phyloP scores from a whole-genome alignment of 192 early-diverging fungal genomes.

The Fimicolochytrium jonesii region DNA sequence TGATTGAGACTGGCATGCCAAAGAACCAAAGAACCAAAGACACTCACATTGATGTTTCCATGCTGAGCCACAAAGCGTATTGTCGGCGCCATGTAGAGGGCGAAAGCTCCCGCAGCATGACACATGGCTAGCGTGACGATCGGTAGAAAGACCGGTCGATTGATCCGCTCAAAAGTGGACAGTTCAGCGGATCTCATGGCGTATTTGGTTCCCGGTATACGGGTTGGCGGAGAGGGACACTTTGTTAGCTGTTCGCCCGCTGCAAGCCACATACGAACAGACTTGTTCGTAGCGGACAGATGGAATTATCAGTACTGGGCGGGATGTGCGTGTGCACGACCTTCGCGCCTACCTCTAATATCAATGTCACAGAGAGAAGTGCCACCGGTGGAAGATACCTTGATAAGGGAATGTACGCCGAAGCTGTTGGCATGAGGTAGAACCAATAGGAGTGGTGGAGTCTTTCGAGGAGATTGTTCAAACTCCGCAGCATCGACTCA shows the following conservation, averaged over 20 bases:
- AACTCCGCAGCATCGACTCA: slow-evolving; percentile 77
- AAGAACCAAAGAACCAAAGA: not conserved
- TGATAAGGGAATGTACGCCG: slow-evolving; percentile 79
- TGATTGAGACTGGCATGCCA: too few relatives aligned
- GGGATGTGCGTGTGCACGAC: too few relatives aligned
- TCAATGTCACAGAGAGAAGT: slow-evolving; percentile 66
- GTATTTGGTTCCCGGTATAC: not conserved
- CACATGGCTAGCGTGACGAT: slow-evolving; percentile 17
- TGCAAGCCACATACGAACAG: too few relatives aligned
- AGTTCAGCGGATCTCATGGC: not conserved
- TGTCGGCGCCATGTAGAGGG: slow-evolving; percentile 20
- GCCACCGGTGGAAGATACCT: slow-evolving; percentile 84
- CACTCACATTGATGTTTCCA: slow-evolving; percentile 15
- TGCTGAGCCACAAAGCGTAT: slow-evolving; percentile 7
- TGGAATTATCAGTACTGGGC: too few relatives aligned
- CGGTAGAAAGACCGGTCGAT: slow-evolving; percentile 27
- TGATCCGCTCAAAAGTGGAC: slow-evolving; percentile 17
- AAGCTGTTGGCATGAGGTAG: slow-evolving; percentile 80
- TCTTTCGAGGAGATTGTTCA: slow-evolving; percentile 90
- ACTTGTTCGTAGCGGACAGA: too few relatives aligned
- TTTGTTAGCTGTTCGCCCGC: too few relatives aligned
- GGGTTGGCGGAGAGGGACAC: not conserved
- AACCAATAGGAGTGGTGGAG: slow-evolving; percentile 97
- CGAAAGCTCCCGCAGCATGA: slow-evolving; percentile 14
- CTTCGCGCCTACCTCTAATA: slow-evolving; percentile 32